Evolutionary conservation across 2,329 filamentous ascomycete species (phyloP).

Genomic region (Beauveria medogensis): DNA sequence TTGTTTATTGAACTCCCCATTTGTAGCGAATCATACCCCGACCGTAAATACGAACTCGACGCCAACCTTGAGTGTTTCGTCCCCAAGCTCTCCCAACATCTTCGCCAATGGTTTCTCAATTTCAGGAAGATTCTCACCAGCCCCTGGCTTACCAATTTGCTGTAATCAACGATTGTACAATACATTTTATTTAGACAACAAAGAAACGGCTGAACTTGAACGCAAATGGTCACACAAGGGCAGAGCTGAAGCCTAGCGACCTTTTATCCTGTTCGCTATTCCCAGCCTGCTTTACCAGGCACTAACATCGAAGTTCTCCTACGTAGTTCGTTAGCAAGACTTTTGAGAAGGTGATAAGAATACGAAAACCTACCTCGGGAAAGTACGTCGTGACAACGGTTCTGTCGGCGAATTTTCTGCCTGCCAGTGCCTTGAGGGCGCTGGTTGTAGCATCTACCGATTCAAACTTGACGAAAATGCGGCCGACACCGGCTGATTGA

Average conservation of each 20-base stretch:
- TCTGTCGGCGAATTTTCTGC: slow-evolving; percentile 90
- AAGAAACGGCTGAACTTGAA: background rate
- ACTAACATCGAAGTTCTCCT: slow-evolving; percentile 91
- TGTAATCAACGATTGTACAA: slow-evolving; percentile 2
- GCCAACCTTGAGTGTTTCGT: background rate
- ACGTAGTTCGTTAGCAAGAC: slow-evolving; percentile 23
- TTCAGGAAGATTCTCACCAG: background rate
- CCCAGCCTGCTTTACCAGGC: slow-evolving; percentile 58
- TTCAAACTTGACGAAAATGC: slow-evolving; percentile 96
- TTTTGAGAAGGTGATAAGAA: background rate
- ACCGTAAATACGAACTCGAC: background rate
- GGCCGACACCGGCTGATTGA: slow-evolving; percentile 83
- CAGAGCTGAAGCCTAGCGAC: background rate
- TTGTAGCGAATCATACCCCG: background rate
- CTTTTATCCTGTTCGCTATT: background rate
- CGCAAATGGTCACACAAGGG: background rate
- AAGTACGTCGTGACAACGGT: slow-evolving; percentile 97
- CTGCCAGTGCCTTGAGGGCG: slow-evolving; percentile 82
- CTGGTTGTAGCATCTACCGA: slow-evolving; percentile 68
- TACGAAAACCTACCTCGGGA: slow-evolving; percentile 58
- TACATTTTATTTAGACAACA: slow-evolving; percentile 9
- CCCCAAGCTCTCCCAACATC: background rate
- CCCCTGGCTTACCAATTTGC: slow-evolving; percentile 3
- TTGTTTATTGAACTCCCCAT: background rate
- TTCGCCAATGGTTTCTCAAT: background rate